A percentile compares a stretch with the other conserved stretches of the same genome.
phyloP scores from a whole-genome alignment of 1,284 basidiomycete genomes.

The Moesziomyces parantarcticus region DNA sequence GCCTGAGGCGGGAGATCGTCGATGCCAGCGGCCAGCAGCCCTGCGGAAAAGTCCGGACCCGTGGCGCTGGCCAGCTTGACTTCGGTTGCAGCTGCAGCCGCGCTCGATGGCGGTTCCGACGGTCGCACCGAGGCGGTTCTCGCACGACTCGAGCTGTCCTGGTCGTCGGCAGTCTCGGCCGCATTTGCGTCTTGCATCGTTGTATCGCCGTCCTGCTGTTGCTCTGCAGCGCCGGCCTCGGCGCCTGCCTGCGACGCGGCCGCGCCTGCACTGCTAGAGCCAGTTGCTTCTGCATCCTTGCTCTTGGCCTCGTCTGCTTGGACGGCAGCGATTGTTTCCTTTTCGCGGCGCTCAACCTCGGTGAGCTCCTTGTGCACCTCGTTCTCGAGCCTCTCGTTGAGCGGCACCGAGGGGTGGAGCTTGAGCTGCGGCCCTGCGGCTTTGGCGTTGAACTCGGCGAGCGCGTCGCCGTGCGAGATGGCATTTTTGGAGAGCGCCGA shows the following conservation, averaged over 20 bases:
- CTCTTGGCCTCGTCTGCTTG: constrained; percentile 39
- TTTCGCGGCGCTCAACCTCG: constrained; percentile 49
- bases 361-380: constrained; percentile 61
- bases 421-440: constrained; percentile 65
- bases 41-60: constrained; percentile 41
- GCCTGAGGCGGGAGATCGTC: constrained; percentile 81
- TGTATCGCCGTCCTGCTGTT: constrained; percentile 36
- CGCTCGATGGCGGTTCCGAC: constrained; percentile 23
- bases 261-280: constrained; percentile 1
- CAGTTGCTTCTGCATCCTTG: constrained; percentile 24
- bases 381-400: constrained; percentile 59
- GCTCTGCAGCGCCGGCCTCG: constrained; percentile 8
- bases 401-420: constrained; percentile 59
- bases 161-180: constrained; percentile 13
- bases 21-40: constrained; percentile 73
- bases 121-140: constrained; percentile 31
- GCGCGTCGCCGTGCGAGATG: constrained; percentile 58
- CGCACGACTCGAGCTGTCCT: constrained; percentile 10
- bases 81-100: constrained; percentile 8
- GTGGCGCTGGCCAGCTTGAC: constrained; percentile 1
- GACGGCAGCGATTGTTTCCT: constrained; percentile 35
- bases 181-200: constrained; percentile 36
- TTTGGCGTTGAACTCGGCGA: constrained; percentile 62
- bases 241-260: constrained; percentile 4
- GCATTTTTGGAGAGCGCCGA: constrained; percentile 45